phyloP scores from a whole-genome alignment of 495 filamentous ascomycete species.

The Paragyromitra xinjiangensis region DNA sequence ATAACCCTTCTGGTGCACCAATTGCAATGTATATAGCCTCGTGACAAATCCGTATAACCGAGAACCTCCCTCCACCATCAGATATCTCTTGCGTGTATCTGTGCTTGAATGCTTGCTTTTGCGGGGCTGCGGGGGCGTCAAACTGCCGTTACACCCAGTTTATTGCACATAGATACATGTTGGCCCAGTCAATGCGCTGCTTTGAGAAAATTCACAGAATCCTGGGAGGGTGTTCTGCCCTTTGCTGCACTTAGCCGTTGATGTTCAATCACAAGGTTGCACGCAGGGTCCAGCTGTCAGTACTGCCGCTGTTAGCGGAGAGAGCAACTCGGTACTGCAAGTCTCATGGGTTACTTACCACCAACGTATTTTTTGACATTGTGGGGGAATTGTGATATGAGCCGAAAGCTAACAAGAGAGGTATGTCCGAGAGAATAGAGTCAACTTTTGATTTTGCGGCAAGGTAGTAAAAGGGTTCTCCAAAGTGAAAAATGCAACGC shows the following conservation, averaged over 20 bases:
- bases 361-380: background rate
- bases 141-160: conserved; percentile 2
- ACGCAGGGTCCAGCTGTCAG: conserved; percentile 22
- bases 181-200: conserved; percentile 8
- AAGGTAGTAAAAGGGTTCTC: conserved; percentile 8
- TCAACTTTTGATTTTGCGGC: conserved; percentile 16
- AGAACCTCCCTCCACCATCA: background rate
- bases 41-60: conserved; percentile 26
- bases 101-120: conserved; percentile 9
- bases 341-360: conserved; percentile 10
- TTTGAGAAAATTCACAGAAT: conserved; percentile 12
- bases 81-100: conserved; percentile 10
- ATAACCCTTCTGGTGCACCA: background rate
- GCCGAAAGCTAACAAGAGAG: conserved; percentile 1
- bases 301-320: background rate
- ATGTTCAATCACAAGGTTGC: background rate
- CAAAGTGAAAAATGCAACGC: conserved; percentile 19
- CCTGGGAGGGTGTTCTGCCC: conserved; percentile 5
- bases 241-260: no score
- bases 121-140: conserved; percentile 1
- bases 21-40: conserved; percentile 6
- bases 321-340: conserved; percentile 29
- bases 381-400: background rate
- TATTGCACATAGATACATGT: background rate
- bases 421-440: background rate